Evolutionary conservation across 2,329 filamentous ascomycete genomes (phyloP), one percentile per base, ranked within the genome.

Genomic region (Pseudogymnoascus sp.): DNA sequence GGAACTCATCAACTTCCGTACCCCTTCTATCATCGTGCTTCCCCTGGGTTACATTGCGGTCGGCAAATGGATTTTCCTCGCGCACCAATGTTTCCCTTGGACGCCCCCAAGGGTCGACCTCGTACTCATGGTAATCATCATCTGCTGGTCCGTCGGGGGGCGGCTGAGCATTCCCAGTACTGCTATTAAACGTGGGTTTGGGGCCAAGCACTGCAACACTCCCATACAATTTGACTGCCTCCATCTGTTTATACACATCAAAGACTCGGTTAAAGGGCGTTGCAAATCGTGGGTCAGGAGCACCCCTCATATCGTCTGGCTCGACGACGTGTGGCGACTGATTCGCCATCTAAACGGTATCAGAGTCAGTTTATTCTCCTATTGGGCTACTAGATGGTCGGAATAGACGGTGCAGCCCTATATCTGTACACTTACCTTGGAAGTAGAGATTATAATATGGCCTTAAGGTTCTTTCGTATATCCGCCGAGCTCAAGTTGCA

Each of bases 371-470:
- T 18, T 53, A 5, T 20, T 35, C 8, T 20, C 15, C 28, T 18
- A 20, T 22, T 18, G 18, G 28, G 28, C 25, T 28, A 20, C 8
- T 4, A n/a, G 30, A 18, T 33, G 28, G 28, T 20, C 28, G n/a
- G 2, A n/a, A 9, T 33, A 14, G 28, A 18, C 6, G 33, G 12
- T 20, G 28, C 47, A 53, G 14, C 28, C 33, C 30, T 25, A 33
- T 53, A 53, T 53, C 28, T 6, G 15, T 53, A 53, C n/a, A 33
- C 28, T 33, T 20, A 35, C 47, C 28, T 53, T 53, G 47, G 9
- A 53, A 53, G 18, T 53, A 53, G 47, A 53, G 47, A n/a, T 53
- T 53, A 33, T 53, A 53, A 53, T 53, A 53, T 33, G 15, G 18
- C 6, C 30, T 30, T 11, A 53, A 18, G 47, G 11, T 53, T 6